These are phyloP conservation scores for Ogataea siamensis DNA, from an alignment of 805 yeast genomes.

Conservation along the genomic window DNA sequence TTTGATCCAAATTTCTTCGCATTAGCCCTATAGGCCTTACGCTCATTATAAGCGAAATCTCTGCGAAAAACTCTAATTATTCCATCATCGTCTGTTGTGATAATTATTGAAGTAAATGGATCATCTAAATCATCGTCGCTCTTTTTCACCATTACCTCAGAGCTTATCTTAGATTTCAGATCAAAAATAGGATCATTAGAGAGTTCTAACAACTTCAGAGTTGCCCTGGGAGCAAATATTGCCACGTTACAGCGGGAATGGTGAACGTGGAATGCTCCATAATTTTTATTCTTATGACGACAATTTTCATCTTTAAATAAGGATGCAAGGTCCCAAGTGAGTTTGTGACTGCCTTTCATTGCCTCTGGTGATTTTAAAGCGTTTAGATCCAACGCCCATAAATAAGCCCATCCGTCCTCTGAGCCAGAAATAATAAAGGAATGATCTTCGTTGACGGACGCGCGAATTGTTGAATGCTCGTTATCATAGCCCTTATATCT, in stretches of 20 bases:
- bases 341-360: conserved; percentile 32
- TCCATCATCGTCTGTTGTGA: conserved; percentile 76
- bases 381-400: conserved; percentile 56
- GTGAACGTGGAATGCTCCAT: conserved; percentile 75
- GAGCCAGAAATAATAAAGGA: conserved; percentile 70
- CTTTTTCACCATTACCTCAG: conserved; percentile 10
- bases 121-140: conserved; percentile 33
- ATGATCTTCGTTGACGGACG: conserved; percentile 57
- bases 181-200: conserved; percentile 83
- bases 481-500: conserved; percentile 74
- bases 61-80: conserved; percentile 74
- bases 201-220: conserved; percentile 60
- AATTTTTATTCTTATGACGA: conserved; percentile 53
- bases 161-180: conserved; percentile 32
- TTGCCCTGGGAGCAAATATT: conserved; percentile 68
- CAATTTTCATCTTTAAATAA: conserved; percentile 35
- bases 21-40: conserved; percentile 30
- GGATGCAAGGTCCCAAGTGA: conserved; percentile 36
- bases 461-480: conserved; percentile 67
- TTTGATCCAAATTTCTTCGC: conserved; percentile 16
- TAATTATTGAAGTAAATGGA: conserved; percentile 48
- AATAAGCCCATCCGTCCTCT: conserved; percentile 83
- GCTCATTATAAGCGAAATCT: conserved; percentile 58
- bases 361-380: conserved; percentile 7
- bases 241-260: conserved; percentile 73